These are phyloP conservation scores for Sphagnurus paluster DNA, from an alignment of 1,284 basidiomycete species.

Conservation along the genomic window DNA sequence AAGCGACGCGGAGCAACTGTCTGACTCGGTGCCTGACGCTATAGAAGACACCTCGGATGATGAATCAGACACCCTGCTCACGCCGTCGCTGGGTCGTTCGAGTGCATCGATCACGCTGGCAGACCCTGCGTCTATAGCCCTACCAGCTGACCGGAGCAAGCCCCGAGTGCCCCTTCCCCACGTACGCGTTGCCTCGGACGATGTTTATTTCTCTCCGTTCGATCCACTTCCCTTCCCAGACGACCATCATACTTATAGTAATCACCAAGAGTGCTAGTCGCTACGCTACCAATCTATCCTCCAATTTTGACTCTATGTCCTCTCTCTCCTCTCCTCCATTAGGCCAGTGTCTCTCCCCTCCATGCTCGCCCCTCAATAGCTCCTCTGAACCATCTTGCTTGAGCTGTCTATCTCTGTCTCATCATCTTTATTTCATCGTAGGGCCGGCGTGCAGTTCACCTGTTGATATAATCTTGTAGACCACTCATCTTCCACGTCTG, in stretches of 20 bases:
- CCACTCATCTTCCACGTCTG: neutral
- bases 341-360: constrained; percentile 7
- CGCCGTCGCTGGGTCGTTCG: constrained; percentile 58
- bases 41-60: constrained; percentile 83
- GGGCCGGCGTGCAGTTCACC: constrained; percentile 11
- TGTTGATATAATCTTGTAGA: constrained; percentile 14
- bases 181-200: constrained; percentile 61
- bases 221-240: constrained; percentile 68
- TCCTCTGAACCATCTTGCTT: neutral
- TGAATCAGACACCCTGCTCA: constrained; percentile 69
- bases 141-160: constrained; percentile 49
- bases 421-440: constrained; percentile 9
- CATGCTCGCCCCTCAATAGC: constrained; percentile 7
- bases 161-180: constrained; percentile 48
- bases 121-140: constrained; percentile 49
- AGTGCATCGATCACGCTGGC: constrained; percentile 43
- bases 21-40: constrained; percentile 73
- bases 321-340: constrained; percentile 4
- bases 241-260: constrained; percentile 47
- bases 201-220: constrained; percentile 60
- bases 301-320: constrained; percentile 6
- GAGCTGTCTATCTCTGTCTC: neutral
- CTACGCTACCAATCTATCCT: constrained; percentile 32
- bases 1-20: constrained; percentile 64
- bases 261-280: constrained; percentile 64